Evolutionary conservation across 1,284 basidiomycete species (phyloP).

Genomic region (Cystobasidium slooffiae): DNA sequence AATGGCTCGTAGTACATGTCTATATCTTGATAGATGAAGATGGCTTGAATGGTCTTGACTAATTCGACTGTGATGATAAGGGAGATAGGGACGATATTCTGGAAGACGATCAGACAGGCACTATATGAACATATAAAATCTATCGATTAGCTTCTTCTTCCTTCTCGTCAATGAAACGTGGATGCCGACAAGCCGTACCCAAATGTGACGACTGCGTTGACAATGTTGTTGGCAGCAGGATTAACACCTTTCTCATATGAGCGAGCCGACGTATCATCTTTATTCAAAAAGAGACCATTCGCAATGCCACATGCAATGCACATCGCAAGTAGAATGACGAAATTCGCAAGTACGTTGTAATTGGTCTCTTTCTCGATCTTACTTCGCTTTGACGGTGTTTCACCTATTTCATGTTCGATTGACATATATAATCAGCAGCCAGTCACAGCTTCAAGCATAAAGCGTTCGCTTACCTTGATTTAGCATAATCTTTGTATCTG

Average conservation of each 20-base stretch:
- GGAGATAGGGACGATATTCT: conserved; percentile 96
- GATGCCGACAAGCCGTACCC: conserved; percentile 64
- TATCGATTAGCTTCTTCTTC: not conserved
- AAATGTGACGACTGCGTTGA: conserved; percentile 88
- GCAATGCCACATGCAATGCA: conserved; percentile 72
- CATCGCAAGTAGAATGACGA: conserved; percentile 76
- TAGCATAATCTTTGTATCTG: conserved; percentile 97
- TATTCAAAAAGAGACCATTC: conserved; percentile 72
- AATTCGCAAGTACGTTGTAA: conserved; percentile 96
- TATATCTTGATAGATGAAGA: conserved; percentile 90
- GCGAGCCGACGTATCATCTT: conserved; percentile 69
- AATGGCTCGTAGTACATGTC: conserved; percentile 93
- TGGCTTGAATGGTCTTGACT: conserved; percentile 96
- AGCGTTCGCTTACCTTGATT: conserved; percentile 61
- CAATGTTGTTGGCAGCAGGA: conserved; percentile 65
- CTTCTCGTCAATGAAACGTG: not conserved
- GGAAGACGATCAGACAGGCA: conserved; percentile 84
- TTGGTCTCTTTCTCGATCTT: conserved; percentile 99
- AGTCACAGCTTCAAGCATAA: no score
- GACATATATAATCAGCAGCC: no score
- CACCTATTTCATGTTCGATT: conserved; percentile 42
- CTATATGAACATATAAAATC: conserved; percentile 46
- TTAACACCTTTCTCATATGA: conserved; percentile 73
- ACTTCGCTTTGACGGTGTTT: conserved; percentile 74
- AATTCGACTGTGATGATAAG: conserved; percentile 98